Base-by-base conservation (phyloP, 169 alveolate species). In the Babesia caballi region DNA sequence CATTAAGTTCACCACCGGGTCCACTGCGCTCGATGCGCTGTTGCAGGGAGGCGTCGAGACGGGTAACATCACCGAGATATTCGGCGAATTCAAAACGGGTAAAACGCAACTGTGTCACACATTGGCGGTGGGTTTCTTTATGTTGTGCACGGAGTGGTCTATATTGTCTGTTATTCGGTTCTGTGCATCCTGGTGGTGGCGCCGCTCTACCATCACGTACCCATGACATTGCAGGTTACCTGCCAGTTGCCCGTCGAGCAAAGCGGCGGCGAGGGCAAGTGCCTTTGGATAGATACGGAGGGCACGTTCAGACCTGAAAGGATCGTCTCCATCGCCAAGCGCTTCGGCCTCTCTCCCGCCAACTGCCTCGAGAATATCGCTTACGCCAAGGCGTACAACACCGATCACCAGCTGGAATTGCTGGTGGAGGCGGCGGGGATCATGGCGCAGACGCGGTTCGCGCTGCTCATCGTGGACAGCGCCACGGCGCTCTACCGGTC, bases 301-400 rank as follows among this genome's bases (percentile, higher is more conserved):
- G 99, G 99, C 46, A 96, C 99, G 25, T 98, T 98, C 85, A 92
- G 99, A 32, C 99, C 99, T 1, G 99, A 98, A 75, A 94, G 99
- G 76, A 93, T 98, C 41, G 93, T 85, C 30, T 93, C 96, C 27
- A 98, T 98, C 23, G 99, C 99, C 30, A 96, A 96, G 69, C 91
- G 99, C 70, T 97, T 94, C 81, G 96, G 97, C 25, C 87, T 97
- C 52, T 97, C 96, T 61, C 96, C 98, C 40, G 83, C 94, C 50
- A 96, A 95, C 83, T 98, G 97, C 52, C 95, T 97, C 57, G 99
- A 96, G 46, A 98, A 98, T 88, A 97, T 98, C 61, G 96, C 97
- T 25, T 96, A 94, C 85, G 99, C 99, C 9, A 88, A 98, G 63
- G 99, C 99, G 32, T 96, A 95, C 90, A 97, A 96, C 63, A 73